Base-by-base conservation (phyloP, 2,329 filamentous ascomycete genomes). In the Sphaerulina musiva region DNA sequence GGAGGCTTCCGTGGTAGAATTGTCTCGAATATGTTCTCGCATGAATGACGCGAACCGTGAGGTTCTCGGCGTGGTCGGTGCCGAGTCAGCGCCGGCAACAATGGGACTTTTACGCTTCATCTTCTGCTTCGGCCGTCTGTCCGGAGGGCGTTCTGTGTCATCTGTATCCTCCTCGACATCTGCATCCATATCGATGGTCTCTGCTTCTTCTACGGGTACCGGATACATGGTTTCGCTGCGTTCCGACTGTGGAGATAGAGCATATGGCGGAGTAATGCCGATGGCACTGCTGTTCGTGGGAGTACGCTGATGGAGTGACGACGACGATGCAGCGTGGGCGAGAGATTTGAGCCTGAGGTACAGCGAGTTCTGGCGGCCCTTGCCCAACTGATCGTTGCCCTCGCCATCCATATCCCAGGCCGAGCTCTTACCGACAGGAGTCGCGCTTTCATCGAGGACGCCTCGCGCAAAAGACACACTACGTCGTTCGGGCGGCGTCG, bases 31-130 rank as follows among this genome's bases (percentile, higher is more conserved):
- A 36, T 75, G 72, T 8, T 58, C 75, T 64, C 58, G 72, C 62
- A 70, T 76, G 72, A 83, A 76, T 61, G 63, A 72, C 2, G 73
- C 66, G 46, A 75, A 72, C 43, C 77, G 74, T 7, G 80, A 77
- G 2, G 73, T 72, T 64, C 76, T 78, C 4, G 81, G 82, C 1
- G 87, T 89, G 40, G 80, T 82, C 1, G 88, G 87, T 1, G 83
- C 80, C 6, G 87, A 86, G 56, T 82, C 77, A 56, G 70, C 77
- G 57, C 67, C 83, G 71, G 66, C 77, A 64, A 70, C 78, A 70
- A 73, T 79, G 76, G 68, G 80, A 61, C 83, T 76, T 57, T 80
- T 78, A 62, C 78, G 83, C 66, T 81, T 82, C 59, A 82, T 80
- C 69, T 83, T 84, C 69, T 79, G 84, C 70, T 80, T 87, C 32